phyloP scores from a whole-genome alignment of 2,329 filamentous ascomycete species.

The Coniochaeta sp. region DNA sequence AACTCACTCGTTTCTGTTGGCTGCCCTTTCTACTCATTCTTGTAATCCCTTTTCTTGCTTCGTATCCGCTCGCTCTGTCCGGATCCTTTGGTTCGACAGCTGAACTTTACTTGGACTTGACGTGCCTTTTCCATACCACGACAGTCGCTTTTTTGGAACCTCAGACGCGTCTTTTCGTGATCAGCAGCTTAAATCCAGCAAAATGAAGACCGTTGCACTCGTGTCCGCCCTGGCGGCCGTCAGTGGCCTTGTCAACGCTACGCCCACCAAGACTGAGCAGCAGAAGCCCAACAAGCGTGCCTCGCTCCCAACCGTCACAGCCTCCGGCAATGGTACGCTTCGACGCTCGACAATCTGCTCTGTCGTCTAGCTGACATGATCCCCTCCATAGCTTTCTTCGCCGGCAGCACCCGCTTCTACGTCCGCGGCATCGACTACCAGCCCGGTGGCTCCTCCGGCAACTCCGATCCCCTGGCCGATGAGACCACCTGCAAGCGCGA shows the following conservation, averaged over 20 bases:
- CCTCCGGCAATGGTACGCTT: constrained; percentile 47
- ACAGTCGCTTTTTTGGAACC: constrained; percentile 2
- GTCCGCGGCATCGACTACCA: constrained; percentile 56
- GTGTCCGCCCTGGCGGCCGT: constrained; percentile 40
- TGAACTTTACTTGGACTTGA: background rate
- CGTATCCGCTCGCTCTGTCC: background rate
- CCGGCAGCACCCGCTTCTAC: constrained; percentile 46
- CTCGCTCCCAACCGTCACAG: constrained; percentile 40
- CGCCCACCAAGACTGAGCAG: constrained; percentile 41
- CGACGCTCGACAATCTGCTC: background rate
- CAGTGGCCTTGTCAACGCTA: constrained; percentile 31
- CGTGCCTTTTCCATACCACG: background rate
- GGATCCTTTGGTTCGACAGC: background rate
- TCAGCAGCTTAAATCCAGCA: constrained; percentile 2
- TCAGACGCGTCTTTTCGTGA: constrained; percentile 2
- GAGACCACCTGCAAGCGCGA: constrained; percentile 65
- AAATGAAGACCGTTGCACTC: constrained; percentile 43
- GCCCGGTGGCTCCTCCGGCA: constrained; percentile 48
- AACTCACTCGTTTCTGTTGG: constrained; percentile 10
- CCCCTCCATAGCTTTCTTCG: constrained; percentile 44
- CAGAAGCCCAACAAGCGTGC: constrained; percentile 42
- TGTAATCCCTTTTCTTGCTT: constrained; percentile 5
- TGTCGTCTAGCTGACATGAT: constrained; percentile 9
- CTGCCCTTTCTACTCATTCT: constrained; percentile 2
- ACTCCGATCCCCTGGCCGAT: constrained; percentile 71